Evolutionary conservation across 2,329 filamentous ascomycete genomes (phyloP).

Genomic region (Huntiella decipiens): DNA sequence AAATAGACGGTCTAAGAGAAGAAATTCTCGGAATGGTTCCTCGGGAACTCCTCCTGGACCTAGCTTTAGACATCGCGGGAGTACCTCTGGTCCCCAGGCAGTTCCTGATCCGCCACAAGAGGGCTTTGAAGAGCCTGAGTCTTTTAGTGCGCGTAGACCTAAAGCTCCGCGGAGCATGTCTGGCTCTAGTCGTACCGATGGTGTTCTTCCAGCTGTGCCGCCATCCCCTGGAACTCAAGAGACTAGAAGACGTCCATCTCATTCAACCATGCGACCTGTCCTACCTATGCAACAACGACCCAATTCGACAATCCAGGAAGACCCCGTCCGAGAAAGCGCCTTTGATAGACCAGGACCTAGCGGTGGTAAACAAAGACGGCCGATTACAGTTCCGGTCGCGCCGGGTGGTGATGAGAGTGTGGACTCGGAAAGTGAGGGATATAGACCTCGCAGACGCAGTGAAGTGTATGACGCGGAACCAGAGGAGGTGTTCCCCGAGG

Average conservation of each 20-base stretch:
- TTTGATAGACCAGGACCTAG: not conserved
- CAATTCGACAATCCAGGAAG: not conserved
- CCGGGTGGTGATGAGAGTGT: not conserved
- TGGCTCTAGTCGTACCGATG: no score
- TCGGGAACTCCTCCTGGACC: no score
- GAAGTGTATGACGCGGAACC: not conserved
- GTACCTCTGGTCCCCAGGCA: no score
- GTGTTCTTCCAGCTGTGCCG: no score
- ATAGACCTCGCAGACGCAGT: slow-evolving; percentile 2
- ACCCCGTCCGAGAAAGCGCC: not conserved
- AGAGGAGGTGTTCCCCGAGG: slow-evolving; percentile 1
- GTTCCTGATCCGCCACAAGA: no score
- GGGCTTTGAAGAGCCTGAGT: no score
- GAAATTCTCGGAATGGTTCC: no score
- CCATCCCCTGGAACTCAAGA: not conserved
- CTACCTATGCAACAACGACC: not conserved
- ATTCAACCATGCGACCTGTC: not conserved
- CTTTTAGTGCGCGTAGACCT: no score
- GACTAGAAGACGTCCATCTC: not conserved
- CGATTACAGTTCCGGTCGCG: not conserved
- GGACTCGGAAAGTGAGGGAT: slow-evolving; percentile 1
- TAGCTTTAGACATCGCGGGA: no score
- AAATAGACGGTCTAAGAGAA: no score
- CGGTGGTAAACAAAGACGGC: no score
- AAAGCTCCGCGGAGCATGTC: no score